These are phyloP conservation scores for Fraxinus sp. DNA, from an alignment of 305 asterid genomes.

Conservation along the genomic window DNA sequence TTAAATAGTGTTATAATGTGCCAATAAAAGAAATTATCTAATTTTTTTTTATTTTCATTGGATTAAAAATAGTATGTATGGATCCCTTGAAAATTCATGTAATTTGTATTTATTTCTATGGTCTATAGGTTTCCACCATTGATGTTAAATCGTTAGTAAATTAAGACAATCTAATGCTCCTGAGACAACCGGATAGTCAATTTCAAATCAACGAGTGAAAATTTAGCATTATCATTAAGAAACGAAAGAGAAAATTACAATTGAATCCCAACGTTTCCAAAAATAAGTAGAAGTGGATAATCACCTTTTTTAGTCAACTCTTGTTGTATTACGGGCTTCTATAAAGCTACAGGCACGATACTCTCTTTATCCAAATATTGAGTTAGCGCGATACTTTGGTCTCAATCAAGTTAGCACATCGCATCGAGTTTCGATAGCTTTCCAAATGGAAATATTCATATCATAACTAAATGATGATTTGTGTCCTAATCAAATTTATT, in stretches of 20 bases:
- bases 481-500: background rate
- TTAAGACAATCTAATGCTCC: background rate
- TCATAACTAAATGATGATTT: background rate
- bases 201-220: background rate
- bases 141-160: background rate
- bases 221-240: background rate
- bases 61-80: background rate
- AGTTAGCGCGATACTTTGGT: background rate
- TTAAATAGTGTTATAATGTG: background rate
- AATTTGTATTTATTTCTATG: too few relatives aligned
- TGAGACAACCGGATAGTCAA: background rate
- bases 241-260: background rate
- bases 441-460: background rate
- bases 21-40: background rate
- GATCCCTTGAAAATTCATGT: background rate
- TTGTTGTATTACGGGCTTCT: background rate
- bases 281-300: background rate
- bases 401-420: background rate
- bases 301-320: background rate
- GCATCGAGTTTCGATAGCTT: background rate
- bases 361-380: background rate
- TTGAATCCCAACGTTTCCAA: background rate
- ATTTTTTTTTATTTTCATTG: too few relatives aligned
- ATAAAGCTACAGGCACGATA: background rate
- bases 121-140: background rate